Conservation (phyloP, 108 stramenopile species). For the Tribonema minus region DNA sequence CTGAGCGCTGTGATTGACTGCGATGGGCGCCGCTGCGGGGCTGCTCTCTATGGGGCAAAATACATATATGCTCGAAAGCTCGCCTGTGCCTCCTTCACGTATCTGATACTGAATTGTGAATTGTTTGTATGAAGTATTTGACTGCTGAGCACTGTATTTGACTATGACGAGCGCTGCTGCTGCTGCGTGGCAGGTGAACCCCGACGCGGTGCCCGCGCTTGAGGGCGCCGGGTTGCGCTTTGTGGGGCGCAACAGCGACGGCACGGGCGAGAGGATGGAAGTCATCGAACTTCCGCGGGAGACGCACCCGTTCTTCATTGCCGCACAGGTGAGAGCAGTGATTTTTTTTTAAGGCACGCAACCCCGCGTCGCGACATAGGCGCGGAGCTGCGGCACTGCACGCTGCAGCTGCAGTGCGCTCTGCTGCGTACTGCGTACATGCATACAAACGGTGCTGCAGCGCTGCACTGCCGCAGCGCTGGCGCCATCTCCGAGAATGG, state of each 20-base stretch:
- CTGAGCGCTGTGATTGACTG: too few species aligned
- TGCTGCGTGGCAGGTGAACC: conserved; percentile 96
- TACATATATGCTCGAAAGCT: too few species aligned
- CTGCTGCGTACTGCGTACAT: conserved; percentile 87
- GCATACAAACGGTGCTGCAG: too few species aligned
- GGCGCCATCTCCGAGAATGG: not conserved
- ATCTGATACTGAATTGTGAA: too few species aligned
- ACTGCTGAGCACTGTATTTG: too few species aligned
- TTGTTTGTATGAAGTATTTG: too few species aligned
- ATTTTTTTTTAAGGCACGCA: not conserved
- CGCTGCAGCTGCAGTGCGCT: conserved; percentile 72
- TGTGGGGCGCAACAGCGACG: conserved; percentile 83
- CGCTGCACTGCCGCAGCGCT: not conserved
- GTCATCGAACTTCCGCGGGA: conserved; percentile 82
- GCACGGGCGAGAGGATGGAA: conserved; percentile 89
- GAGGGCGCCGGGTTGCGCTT: conserved; percentile 84
- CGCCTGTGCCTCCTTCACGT: too few species aligned
- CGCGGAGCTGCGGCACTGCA: conserved; percentile 93
- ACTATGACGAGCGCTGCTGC: too few species aligned
- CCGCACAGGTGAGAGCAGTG: conserved; percentile 52
- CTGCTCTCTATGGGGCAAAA: conserved; percentile 83
- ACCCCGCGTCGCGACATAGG: conserved; percentile 66
- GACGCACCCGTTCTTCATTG: conserved; percentile 92
- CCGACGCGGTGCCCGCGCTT: conserved; percentile 73
- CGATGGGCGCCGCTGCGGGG: too few species aligned